Evolutionary conservation across 208 protist species (phyloP).

Genomic region (Crithidia expoeki): DNA sequence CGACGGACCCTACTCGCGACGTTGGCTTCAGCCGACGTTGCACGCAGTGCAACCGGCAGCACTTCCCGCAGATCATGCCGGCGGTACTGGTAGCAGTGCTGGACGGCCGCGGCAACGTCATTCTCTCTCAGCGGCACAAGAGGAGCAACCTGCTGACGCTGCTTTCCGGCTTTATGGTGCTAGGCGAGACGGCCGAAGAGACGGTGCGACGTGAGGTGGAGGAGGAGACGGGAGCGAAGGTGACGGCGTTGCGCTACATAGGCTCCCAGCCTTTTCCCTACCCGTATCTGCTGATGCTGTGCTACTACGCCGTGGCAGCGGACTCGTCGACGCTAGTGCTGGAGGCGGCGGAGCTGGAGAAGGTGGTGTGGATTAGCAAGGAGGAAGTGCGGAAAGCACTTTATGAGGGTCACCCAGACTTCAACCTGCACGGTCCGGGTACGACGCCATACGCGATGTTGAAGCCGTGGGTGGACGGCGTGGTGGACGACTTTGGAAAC

Average conservation of each 20-base stretch:
- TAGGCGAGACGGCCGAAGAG: slow-evolving; percentile 59
- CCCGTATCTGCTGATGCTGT: slow-evolving; percentile 53
- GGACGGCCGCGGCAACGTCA: slow-evolving; percentile 50
- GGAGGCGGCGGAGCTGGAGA: slow-evolving; percentile 45
- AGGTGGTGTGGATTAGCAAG: slow-evolving; percentile 56
- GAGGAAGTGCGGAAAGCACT: slow-evolving; percentile 49
- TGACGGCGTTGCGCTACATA: slow-evolving; percentile 52
- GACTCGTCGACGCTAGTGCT: slow-evolving; percentile 19
- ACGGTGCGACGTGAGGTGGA: slow-evolving; percentile 58
- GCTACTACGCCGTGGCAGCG: slow-evolving; percentile 60
- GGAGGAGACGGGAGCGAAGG: slow-evolving; percentile 55
- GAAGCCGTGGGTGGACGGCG: slow-evolving; percentile 44
- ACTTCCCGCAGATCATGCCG: slow-evolving; percentile 49
- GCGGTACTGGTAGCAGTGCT: slow-evolving; percentile 59
- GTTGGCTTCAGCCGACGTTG: slow-evolving; percentile 33
- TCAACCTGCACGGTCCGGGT: slow-evolving; percentile 35
- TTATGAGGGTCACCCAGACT: slow-evolving; percentile 33
- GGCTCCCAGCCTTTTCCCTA: slow-evolving; percentile 63
- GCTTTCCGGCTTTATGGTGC: slow-evolving; percentile 53
- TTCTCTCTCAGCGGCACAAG: slow-evolving; percentile 46
- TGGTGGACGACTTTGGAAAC: slow-evolving; percentile 34
- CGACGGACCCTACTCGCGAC: slow-evolving; percentile 17
- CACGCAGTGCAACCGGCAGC: slow-evolving; percentile 29
- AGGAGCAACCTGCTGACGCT: slow-evolving; percentile 36
- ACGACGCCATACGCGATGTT: slow-evolving; percentile 48